Conservation (phyloP, 306 rosid species). For the Canavalia gladiata region DNA sequence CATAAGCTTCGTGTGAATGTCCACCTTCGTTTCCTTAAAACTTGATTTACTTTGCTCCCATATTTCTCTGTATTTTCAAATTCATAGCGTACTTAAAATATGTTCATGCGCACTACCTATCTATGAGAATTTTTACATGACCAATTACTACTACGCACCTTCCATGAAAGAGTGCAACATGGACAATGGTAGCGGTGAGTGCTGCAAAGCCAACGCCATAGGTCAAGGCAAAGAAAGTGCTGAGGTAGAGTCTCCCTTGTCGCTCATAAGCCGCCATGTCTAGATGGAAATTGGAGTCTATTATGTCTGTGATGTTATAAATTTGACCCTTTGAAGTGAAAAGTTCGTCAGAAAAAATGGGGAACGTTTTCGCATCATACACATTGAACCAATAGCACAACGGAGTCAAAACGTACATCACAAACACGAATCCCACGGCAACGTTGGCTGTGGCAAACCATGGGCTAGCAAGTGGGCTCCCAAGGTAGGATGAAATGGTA, state of each 20-base stretch:
- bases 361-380: conserved; percentile 75
- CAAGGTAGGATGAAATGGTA: conserved; percentile 82
- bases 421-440: conserved; percentile 72
- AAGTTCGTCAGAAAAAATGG: conserved; percentile 68
- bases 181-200: conserved; percentile 78
- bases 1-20: conserved; percentile 85
- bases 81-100: background rate
- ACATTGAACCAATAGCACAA: conserved; percentile 74
- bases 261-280: conserved; percentile 66
- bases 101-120: too few relatives aligned
- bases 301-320: conserved; percentile 72
- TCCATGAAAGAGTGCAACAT: conserved; percentile 92
- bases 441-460: conserved; percentile 98
- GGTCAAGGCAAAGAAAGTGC: conserved; percentile 75
- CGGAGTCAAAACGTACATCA: conserved; percentile 82
- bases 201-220: conserved; percentile 96
- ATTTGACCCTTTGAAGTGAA: conserved; percentile 62
- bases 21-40: conserved; percentile 65
- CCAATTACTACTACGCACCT: conserved; percentile 50
- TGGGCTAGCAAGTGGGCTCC: conserved; percentile 97
- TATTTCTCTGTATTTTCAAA: conserved; percentile 67
- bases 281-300: conserved; percentile 77
- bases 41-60: conserved; percentile 87
- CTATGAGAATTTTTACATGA: too few relatives aligned
- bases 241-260: conserved; percentile 70